A percentile compares a stretch with the other conserved stretches of the same genome.
Evolutionary conservation across 352 stramenopile species (phyloP).

Genomic region (Phytophthora cactorum): DNA sequence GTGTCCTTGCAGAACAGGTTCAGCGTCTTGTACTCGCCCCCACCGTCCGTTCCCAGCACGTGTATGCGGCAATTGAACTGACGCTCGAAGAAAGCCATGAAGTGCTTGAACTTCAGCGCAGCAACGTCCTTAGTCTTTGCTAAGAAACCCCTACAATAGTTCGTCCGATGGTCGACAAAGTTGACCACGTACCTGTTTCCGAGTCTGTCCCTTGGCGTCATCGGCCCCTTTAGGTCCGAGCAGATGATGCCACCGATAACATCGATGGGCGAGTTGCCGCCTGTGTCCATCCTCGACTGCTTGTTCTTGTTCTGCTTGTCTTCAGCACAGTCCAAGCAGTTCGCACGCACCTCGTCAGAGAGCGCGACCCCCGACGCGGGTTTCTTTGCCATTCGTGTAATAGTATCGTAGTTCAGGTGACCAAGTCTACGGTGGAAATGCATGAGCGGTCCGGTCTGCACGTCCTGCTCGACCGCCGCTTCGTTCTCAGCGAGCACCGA

Average conservation of each 20-base stretch:
- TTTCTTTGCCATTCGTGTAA: slow-evolving; percentile 10
- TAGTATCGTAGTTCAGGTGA: slow-evolving; percentile 21
- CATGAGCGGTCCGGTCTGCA: slow-evolving; percentile 12
- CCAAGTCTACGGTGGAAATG: slow-evolving; percentile 19
- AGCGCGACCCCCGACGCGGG: slow-evolving; percentile 10
- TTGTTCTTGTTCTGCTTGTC: slow-evolving; percentile 28
- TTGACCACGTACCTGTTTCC: slow-evolving; percentile 9
- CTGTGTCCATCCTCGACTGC: not conserved
- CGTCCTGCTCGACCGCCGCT: slow-evolving; percentile 13
- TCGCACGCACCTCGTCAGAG: slow-evolving; percentile 1
- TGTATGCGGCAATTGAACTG: too few relatives aligned
- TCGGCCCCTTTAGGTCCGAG: slow-evolving; percentile 1
- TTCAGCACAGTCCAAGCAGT: too few relatives aligned
- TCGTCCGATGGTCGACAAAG: not conserved
- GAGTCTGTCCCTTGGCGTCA: too few relatives aligned
- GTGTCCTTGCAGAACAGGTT: too few relatives aligned
- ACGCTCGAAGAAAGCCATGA: too few relatives aligned
- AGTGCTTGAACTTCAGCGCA: too few relatives aligned
- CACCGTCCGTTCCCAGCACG: too few relatives aligned
- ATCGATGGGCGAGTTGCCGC: not conserved
- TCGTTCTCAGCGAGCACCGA: not conserved
- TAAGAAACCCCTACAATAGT: not conserved
- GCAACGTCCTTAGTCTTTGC: slow-evolving; percentile 7
- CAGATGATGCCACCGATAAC: slow-evolving; percentile 3
- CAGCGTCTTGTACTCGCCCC: too few relatives aligned